Conservation (phyloP, 139 green algal genomes). For the Ettlia oleoabundans region DNA sequence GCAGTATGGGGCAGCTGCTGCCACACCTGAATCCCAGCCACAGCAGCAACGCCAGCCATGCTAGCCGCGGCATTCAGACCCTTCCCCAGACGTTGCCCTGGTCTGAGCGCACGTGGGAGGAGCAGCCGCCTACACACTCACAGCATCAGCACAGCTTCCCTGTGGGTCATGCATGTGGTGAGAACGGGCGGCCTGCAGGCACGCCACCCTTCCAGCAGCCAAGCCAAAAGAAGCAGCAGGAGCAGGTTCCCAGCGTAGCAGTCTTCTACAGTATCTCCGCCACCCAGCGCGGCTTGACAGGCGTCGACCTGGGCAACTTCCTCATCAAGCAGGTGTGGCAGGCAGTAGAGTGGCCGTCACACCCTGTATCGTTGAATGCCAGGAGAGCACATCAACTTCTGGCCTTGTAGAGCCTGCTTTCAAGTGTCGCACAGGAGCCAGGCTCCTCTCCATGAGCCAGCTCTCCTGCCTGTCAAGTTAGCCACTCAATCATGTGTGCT, state of each 20-base stretch:
- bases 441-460: no score
- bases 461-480: no score
- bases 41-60: no score
- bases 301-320: constrained; percentile 86
- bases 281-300: constrained; percentile 67
- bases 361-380: no score
- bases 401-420: no score
- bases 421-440: no score
- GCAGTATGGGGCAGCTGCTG: constrained; percentile 9
- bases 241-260: constrained; percentile 38
- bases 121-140: neutral
- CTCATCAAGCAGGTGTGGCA: constrained; percentile 73
- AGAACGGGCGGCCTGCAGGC: neutral
- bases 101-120: constrained; percentile 17
- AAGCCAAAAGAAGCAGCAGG: neutral
- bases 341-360: no score
- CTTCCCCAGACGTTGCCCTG: no score
- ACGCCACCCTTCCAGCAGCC: neutral
- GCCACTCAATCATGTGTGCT: neutral
- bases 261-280: constrained; percentile 86
- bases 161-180: no score
- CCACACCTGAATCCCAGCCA: constrained; percentile 10
- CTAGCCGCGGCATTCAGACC: no score
- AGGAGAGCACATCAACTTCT: no score
- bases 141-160: no score